phyloP scores from a whole-genome alignment of 768 basidiomycete species.

The Collybiopsis confluens region DNA sequence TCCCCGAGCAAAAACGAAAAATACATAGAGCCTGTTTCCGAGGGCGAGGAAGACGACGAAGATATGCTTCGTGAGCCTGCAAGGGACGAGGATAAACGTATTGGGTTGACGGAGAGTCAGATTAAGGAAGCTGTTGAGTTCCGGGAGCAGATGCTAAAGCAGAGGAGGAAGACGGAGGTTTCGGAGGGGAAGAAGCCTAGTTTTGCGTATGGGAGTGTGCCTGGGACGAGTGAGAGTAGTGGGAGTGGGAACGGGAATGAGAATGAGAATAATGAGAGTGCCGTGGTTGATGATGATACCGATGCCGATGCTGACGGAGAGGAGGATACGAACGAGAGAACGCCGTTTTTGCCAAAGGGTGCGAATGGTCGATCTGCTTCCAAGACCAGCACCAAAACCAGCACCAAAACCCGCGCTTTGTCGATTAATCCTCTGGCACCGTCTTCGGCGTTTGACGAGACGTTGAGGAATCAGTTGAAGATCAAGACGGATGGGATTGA shows the following conservation, averaged over 20 bases:
- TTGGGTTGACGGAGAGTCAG: conserved; percentile 67
- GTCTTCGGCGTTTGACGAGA: conserved; percentile 80
- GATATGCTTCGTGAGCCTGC: conserved; percentile 63
- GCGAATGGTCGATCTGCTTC: conserved; percentile 14
- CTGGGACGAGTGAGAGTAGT: neutral
- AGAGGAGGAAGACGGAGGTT: conserved; percentile 22
- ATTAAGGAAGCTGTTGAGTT: conserved; percentile 84
- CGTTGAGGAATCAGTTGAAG: conserved; percentile 63
- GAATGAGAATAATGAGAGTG: conserved; percentile 13
- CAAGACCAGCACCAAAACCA: conserved; percentile 16
- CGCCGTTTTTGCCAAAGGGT: conserved; percentile 33
- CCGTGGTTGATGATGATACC: conserved; percentile 18
- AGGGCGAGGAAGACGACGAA: conserved; percentile 93
- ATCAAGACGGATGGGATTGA: conserved; percentile 22
- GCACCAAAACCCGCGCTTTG: conserved; percentile 30
- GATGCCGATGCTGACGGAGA: too few species aligned
- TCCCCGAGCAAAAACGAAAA: conserved; percentile 18
- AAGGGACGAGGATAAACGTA: conserved; percentile 76
- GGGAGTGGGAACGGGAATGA: conserved; percentile 17
- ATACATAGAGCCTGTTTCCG: conserved; percentile 90
- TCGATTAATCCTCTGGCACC: conserved; percentile 87
- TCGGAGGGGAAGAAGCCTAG: conserved; percentile 8
- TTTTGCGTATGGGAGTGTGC: neutral
- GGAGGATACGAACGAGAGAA: conserved; percentile 23
- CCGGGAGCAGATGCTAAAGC: conserved; percentile 77